phyloP scores from a whole-genome alignment of 2,329 filamentous ascomycete species.

The Penicillium sp. region DNA sequence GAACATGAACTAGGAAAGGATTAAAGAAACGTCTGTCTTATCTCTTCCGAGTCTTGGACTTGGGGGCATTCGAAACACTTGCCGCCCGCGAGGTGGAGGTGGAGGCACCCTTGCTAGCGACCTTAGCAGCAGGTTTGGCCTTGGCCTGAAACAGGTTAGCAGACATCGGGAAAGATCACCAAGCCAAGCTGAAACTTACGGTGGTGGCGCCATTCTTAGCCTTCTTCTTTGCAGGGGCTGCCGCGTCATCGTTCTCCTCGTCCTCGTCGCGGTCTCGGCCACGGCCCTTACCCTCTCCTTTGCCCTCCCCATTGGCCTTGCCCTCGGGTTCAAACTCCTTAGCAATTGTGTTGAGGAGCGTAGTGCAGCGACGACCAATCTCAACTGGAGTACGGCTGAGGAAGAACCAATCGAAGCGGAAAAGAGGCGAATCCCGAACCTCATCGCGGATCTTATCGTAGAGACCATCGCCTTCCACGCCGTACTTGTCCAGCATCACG shows the following conservation, averaged over 20 bases:
- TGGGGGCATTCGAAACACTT: slow-evolving; percentile 72
- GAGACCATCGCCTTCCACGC: slow-evolving; percentile 85
- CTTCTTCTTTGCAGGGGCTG: slow-evolving; percentile 92
- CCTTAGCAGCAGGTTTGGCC: slow-evolving; percentile 81
- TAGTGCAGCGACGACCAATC: slow-evolving; percentile 88
- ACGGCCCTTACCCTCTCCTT: slow-evolving; percentile 72
- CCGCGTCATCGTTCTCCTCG: slow-evolving; percentile 73
- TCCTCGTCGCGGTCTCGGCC: slow-evolving; percentile 68
- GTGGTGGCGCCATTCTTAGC: slow-evolving; percentile 88
- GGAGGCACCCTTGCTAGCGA: slow-evolving; percentile 72
- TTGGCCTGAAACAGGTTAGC: slow-evolving; percentile 70
- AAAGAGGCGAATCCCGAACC: slow-evolving; percentile 89
- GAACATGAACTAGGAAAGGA: not conserved
- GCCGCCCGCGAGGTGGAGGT: slow-evolving; percentile 79
- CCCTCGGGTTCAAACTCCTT: slow-evolving; percentile 86
- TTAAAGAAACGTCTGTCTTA: slow-evolving; percentile 27
- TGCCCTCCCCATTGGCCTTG: slow-evolving; percentile 70
- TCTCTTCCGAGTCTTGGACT: slow-evolving; percentile 54
- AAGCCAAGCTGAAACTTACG: slow-evolving; percentile 54
- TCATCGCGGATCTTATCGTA: slow-evolving; percentile 97
- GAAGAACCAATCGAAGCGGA: slow-evolving; percentile 99
- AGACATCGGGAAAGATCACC: not conserved
- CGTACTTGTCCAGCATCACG: slow-evolving; percentile 88
- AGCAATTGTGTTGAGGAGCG: slow-evolving; percentile 88
- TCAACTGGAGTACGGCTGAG: slow-evolving; percentile 90